Percentiles rank a stretch among this genome's conserved stretches.
phyloP scores from a whole-genome alignment of 441 rosid genomes.

The Gossypium trilobum region DNA sequence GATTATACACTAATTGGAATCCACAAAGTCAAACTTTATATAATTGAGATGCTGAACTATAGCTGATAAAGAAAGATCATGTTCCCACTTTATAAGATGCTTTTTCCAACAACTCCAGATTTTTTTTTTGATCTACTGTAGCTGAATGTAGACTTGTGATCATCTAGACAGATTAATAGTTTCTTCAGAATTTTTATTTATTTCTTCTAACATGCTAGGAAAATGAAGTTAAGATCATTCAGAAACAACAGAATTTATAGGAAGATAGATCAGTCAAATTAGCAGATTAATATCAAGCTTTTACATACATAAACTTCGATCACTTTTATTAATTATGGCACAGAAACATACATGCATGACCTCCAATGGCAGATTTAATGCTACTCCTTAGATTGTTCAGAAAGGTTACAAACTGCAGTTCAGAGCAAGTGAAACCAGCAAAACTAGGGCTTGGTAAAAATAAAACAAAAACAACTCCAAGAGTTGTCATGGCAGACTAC shows the following conservation, averaged over 20 bases:
- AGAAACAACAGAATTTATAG: not conserved
- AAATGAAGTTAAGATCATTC: not conserved
- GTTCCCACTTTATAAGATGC: constrained; percentile 13
- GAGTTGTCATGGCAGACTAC: constrained; percentile 35
- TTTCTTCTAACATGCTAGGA: not conserved
- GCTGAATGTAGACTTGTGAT: not conserved
- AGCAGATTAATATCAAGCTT: not conserved
- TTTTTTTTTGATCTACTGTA: not conserved
- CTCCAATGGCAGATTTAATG: constrained; percentile 19
- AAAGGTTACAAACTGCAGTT: constrained; percentile 26
- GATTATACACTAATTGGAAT: not conserved
- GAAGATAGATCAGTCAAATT: not conserved
- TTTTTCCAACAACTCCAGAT: constrained; percentile 9
- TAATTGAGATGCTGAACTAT: not conserved
- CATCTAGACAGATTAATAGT: not conserved
- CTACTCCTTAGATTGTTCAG: constrained; percentile 23
- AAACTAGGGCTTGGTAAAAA: constrained; percentile 27
- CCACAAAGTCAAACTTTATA: not conserved
- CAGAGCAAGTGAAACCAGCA: constrained; percentile 25
- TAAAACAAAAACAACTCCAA: constrained; percentile 26
- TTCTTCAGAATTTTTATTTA: not conserved
- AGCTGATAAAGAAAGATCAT: not conserved
- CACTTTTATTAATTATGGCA: constrained; percentile 12
- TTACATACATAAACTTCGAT: not conserved
- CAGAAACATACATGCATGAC: constrained; percentile 24